Evolutionary conservation across 805 yeast species (phyloP).

Genomic region (Teunomyces kruisii): DNA sequence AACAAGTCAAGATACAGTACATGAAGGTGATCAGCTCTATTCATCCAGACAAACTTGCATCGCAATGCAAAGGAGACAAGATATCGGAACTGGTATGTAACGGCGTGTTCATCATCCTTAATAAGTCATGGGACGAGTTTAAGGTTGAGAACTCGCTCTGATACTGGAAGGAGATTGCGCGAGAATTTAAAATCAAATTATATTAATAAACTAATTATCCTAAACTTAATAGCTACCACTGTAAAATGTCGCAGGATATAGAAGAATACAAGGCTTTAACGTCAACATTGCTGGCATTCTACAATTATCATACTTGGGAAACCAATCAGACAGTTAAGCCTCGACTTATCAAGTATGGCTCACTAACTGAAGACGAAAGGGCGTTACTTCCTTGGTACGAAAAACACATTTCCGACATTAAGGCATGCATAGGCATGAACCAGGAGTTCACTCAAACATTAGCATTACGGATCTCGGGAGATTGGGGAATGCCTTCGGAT

Average conservation of each 20-base stretch:
- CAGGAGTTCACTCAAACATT: conserved; percentile 42
- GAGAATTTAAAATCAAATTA: no score
- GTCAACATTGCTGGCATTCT: conserved; percentile 35
- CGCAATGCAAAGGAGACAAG: conserved; percentile 39
- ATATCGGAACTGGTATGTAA: conserved; percentile 85
- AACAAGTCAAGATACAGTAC: conserved; percentile 82
- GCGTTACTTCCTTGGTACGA: conserved; percentile 51
- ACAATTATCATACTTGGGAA: conserved; percentile 33
- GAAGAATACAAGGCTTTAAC: conserved; percentile 40
- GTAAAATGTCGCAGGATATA: conserved; percentile 15
- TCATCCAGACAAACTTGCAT: conserved; percentile 76
- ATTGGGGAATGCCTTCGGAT: conserved; percentile 49
- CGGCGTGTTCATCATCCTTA: conserved; percentile 77
- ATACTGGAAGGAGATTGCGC: not conserved
- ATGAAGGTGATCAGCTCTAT: conserved; percentile 77
- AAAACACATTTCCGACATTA: conserved; percentile 37
- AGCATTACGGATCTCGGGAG: conserved; percentile 42
- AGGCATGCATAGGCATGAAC: conserved; percentile 46
- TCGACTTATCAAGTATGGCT: conserved; percentile 21
- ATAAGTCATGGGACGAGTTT: conserved; percentile 64
- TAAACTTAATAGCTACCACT: not conserved
- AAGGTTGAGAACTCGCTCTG: conserved; percentile 16
- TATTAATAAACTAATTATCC: not conserved
- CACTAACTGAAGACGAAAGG: conserved; percentile 42
- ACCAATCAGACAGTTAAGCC: conserved; percentile 33